phyloP scores from a whole-genome alignment of 805 yeast genomes.

The Pichia paraexigua region DNA sequence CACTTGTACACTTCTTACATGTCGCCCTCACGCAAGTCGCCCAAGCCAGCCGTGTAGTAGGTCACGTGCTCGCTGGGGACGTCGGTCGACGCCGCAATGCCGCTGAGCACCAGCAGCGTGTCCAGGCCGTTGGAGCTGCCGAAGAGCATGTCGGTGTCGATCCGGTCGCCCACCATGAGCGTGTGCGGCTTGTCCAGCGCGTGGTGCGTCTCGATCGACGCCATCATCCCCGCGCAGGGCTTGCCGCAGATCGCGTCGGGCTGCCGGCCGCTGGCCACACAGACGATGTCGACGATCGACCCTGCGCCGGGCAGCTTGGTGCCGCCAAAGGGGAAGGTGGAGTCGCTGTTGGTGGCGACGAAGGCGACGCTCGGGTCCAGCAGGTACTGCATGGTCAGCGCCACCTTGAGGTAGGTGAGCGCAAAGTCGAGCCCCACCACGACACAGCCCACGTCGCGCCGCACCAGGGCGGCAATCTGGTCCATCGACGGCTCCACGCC shows the following conservation, averaged over 20 bases:
- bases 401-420: conserved; percentile 74
- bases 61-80: conserved; percentile 46
- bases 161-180: conserved; percentile 91
- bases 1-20: too few relatives aligned
- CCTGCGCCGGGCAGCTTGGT: conserved; percentile 92
- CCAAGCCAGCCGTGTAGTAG: conserved; percentile 61
- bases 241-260: conserved; percentile 82
- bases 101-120: conserved; percentile 82
- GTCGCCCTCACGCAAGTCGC: too few relatives aligned
- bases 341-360: conserved; percentile 90
- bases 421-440: conserved; percentile 77
- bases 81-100: conserved; percentile 72
- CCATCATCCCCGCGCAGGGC: conserved; percentile 85
- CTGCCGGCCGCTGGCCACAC: conserved; percentile 66
- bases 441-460: conserved; percentile 76
- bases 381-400: conserved; percentile 76
- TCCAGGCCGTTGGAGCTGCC: conserved; percentile 83
- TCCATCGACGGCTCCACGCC: conserved; percentile 39
- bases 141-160: conserved; percentile 91
- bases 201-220: conserved; percentile 67
- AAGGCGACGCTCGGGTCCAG: conserved; percentile 58
- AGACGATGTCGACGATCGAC: conserved; percentile 70
- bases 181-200: conserved; percentile 51
- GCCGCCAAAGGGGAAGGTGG: conserved; percentile 89
- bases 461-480: conserved; percentile 53